A percentile compares a stretch with the other conserved stretches of the same genome.
Conservation (phyloP, 768 basidiomycete species). For the Boletus barrowsii region DNA sequence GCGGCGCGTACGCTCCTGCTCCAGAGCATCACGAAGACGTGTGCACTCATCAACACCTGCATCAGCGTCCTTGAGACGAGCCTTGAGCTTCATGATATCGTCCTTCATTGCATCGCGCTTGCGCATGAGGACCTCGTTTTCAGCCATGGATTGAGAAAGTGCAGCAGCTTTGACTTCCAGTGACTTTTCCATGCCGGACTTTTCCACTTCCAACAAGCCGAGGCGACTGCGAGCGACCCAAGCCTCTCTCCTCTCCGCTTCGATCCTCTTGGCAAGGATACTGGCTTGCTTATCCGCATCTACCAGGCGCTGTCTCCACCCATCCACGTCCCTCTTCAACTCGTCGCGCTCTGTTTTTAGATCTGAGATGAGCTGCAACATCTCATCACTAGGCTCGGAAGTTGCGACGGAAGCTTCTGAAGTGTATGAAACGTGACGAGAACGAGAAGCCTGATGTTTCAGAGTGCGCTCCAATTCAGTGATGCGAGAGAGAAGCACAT, state of each 20-base stretch:
- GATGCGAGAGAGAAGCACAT: conserved; percentile 77
- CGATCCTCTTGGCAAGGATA: conserved; percentile 64
- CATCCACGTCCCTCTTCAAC: conserved; percentile 82
- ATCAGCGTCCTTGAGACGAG: conserved; percentile 31
- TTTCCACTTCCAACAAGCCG: conserved; percentile 65
- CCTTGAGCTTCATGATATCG: conserved; percentile 27
- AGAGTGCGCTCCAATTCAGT: conserved; percentile 73
- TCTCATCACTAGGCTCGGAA: conserved; percentile 68
- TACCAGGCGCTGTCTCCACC: conserved; percentile 75
- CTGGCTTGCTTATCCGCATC: conserved; percentile 71
- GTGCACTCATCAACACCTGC: conserved; percentile 23
- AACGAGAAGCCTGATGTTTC: conserved; percentile 41
- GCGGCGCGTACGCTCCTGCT: conserved; percentile 40
- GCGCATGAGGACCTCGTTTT: conserved; percentile 22
- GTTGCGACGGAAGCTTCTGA: conserved; percentile 40
- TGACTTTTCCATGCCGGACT: conserved; percentile 50
- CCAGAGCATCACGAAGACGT: conserved; percentile 31
- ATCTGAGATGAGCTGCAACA: conserved; percentile 71
- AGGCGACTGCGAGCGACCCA: conserved; percentile 80
- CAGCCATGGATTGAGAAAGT: conserved; percentile 28
- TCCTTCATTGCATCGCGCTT: conserved; percentile 31
- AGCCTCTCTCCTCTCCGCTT: conserved; percentile 76
- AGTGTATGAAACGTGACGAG: conserved; percentile 49
- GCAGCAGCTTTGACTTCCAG: conserved; percentile 35
- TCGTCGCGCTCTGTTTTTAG: conserved; percentile 88